These are phyloP conservation scores for Stellera chamaejasme DNA, from an alignment of 345 rosid genomes.

Conservation along the genomic window DNA sequence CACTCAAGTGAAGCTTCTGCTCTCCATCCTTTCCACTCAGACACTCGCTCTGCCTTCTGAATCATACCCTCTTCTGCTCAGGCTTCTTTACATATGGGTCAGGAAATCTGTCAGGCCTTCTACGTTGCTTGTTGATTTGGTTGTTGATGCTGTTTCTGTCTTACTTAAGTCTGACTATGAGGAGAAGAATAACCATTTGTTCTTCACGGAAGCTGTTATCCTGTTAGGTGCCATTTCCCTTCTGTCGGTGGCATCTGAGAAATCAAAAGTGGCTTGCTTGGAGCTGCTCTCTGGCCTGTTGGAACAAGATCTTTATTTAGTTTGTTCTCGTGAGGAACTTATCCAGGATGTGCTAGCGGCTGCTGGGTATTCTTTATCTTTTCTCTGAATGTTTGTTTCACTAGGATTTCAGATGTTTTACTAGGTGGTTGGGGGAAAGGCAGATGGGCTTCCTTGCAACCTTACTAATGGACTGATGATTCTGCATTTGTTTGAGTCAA, in stretches of 20 bases:
- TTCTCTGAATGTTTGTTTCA: constrained; percentile 33
- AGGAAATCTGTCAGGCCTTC: constrained; percentile 79
- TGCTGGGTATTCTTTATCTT: constrained; percentile 67
- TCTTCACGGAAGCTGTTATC: constrained; percentile 54
- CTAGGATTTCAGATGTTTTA: constrained; percentile 41
- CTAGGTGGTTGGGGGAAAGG: constrained; percentile 61
- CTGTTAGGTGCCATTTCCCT: constrained; percentile 66
- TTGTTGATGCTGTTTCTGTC: constrained; percentile 43
- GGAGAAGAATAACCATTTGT: constrained; percentile 27
- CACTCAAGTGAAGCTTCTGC: constrained; percentile 82
- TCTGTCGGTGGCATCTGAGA: constrained; percentile 42
- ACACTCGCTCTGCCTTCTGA: constrained; percentile 38
- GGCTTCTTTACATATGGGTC: constrained; percentile 82
- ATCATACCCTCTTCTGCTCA: constrained; percentile 50
- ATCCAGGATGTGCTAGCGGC: constrained; percentile 69
- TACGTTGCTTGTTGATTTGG: constrained; percentile 42
- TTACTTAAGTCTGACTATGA: constrained; percentile 22
- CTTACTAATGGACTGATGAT: constrained; percentile 64
- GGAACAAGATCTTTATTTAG: constrained; percentile 40
- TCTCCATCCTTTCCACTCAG: constrained; percentile 49
- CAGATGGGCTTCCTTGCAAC: constrained; percentile 40
- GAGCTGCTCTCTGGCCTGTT: constrained; percentile 51
- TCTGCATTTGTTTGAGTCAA: constrained; percentile 67
- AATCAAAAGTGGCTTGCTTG: constrained; percentile 41
- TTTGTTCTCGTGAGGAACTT: constrained; percentile 27